These are phyloP conservation scores for Lodderomyces margitis DNA, from an alignment of 1,139 yeast species.

Conservation along the genomic window DNA sequence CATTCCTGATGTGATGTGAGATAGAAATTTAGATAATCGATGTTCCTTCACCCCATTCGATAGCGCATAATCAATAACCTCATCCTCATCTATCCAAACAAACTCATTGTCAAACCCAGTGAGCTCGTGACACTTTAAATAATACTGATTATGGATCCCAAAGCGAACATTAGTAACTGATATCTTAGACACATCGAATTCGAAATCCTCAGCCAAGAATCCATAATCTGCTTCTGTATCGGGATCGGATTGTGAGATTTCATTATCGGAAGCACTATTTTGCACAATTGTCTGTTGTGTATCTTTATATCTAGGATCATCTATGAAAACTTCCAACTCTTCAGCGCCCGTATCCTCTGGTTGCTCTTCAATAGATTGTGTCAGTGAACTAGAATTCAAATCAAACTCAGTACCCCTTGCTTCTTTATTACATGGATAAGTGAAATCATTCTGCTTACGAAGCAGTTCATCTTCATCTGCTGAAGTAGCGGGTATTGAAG, in stretches of 20 bases:
- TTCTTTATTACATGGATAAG: too few species aligned
- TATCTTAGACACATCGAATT: constrained; percentile 53
- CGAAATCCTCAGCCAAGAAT: constrained; percentile 61
- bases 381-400: too few species aligned
- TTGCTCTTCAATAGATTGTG: too few species aligned
- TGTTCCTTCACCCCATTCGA: constrained; percentile 59
- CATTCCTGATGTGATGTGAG: constrained; percentile 42
- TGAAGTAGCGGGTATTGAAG: neutral
- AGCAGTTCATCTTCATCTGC: neutral
- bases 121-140: constrained; percentile 43
- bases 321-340: constrained; percentile 13
- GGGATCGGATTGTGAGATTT: constrained; percentile 3
- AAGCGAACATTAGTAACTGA: constrained; percentile 53
- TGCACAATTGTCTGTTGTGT: constrained; percentile 2
- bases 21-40: constrained; percentile 52
- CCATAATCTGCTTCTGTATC: constrained; percentile 56
- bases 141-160: constrained; percentile 53
- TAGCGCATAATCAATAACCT: constrained; percentile 45
- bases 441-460: neutral
- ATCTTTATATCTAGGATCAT: constrained; percentile 10
- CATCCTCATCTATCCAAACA: constrained; percentile 56
- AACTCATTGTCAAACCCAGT: constrained; percentile 50
- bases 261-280: constrained; percentile 10
- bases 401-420: too few species aligned
- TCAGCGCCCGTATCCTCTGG: constrained; percentile 7